Base-by-base conservation (phyloP, 306 rosid genomes). In the Ziziphus jujuba region DNA sequence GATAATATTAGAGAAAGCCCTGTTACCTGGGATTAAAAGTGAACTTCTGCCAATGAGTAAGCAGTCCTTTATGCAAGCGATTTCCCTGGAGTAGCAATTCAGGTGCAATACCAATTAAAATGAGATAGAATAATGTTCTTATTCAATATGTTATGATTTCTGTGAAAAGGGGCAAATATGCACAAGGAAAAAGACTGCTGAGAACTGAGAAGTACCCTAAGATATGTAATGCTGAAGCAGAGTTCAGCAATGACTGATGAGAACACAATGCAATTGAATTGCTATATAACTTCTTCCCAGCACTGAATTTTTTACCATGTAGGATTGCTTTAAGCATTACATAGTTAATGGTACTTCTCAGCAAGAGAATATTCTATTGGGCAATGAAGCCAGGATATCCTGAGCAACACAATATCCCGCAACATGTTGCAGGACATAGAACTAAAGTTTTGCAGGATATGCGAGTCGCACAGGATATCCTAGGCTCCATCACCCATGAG, bases 21-120 rank as follows among this genome's bases (percentile, higher is more conserved):
- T 66, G 59, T 68, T 88, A 90, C 97, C 99, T 95, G 57, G 99
- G 99, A 83, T 93, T 93, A 70, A 93, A 93, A 59, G 97, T 86
- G 76, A 81, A 90, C 83, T 86, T 93, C 66, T 90, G 97, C 98
- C 98, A 90, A 83, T 93, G 98, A 79, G 33, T 80, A 73, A 84
- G 83, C 55, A 93, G 84, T 77, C 85, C 91, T 82, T 90, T 93
- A 84, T 93, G 91, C 82, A 93, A 80, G 80, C 98, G 97, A 45
- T 84, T 90, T 56, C 97, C 99, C 97, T 95, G 71, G 63, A 75
- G 75, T 73, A 67, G 66, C 36, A 66, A 66, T 52, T 17, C 24
- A 43, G 65, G 34, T 43, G 35, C 56, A 77, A 75, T 48, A 58
- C 65, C 34, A 78, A 63, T 63, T 56, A 47, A 67, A 69, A 79